Percentiles rank a stretch among this genome's conserved stretches.
phyloP scores from a whole-genome alignment of 225 moss, liverwort and hornwort species.

The Polytrichum commune region DNA sequence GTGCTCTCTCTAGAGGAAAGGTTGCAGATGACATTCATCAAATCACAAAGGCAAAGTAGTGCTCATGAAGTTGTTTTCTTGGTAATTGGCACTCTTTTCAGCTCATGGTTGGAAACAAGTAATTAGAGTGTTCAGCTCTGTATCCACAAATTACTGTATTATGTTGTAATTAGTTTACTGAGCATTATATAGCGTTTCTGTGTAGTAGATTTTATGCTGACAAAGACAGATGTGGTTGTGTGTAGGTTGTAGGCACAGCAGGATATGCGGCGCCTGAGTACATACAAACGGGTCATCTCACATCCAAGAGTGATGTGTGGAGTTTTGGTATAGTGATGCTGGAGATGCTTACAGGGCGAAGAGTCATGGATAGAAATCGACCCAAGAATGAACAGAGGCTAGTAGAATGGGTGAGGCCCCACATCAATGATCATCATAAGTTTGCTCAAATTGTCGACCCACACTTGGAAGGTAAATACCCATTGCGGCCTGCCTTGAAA shows the following conservation, averaged over 20 bases:
- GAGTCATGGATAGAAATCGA: slow-evolving; percentile 41
- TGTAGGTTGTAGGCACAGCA: slow-evolving; percentile 53
- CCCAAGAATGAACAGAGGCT: slow-evolving; percentile 43
- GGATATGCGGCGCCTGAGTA: slow-evolving; percentile 61
- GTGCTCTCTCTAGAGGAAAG: no score
- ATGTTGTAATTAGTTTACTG: no score
- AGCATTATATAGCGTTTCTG: no score
- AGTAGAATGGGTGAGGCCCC: slow-evolving; percentile 55
- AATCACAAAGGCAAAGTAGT: background rate
- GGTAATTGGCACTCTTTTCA: no score
- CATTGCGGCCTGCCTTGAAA: slow-evolving; percentile 29
- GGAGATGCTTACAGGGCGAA: slow-evolving; percentile 66
- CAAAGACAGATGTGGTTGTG: background rate
- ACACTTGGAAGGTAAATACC: slow-evolving; percentile 32
- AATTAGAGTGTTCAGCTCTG: no score
- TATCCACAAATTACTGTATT: no score
- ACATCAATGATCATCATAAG: slow-evolving; percentile 34
- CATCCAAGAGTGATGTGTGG: slow-evolving; percentile 58
- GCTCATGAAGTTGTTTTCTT: background rate
- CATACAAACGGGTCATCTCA: slow-evolving; percentile 55
- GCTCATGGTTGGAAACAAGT: no score
- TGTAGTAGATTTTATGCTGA: no score
- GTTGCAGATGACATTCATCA: background rate
- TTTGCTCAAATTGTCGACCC: slow-evolving; percentile 43
- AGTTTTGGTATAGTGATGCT: slow-evolving; percentile 68